These are phyloP conservation scores for Leccinum rimulosum DNA, from an alignment of 768 basidiomycete genomes.

Conservation along the genomic window DNA sequence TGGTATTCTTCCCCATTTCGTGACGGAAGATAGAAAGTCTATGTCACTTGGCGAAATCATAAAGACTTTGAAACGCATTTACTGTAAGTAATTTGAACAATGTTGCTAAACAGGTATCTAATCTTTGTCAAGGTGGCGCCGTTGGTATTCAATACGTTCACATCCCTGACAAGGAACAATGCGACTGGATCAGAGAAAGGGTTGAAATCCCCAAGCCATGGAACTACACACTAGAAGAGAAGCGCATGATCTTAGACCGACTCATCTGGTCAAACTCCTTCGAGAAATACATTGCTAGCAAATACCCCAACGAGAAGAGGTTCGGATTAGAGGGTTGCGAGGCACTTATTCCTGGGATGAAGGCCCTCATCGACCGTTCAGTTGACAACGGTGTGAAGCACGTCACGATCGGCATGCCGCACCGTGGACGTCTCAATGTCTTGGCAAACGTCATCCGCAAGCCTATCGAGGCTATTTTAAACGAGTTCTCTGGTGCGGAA, in stretches of 20 bases:
- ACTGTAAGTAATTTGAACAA: slow-evolving; percentile 60
- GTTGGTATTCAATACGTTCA: slow-evolving; percentile 92
- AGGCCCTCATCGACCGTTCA: slow-evolving; percentile 97
- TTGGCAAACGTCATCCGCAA: slow-evolving; percentile 98
- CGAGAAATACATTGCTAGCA: slow-evolving; percentile 97
- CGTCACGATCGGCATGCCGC: slow-evolving; percentile 98
- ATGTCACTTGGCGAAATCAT: slow-evolving; percentile 94
- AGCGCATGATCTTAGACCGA: slow-evolving; percentile 97
- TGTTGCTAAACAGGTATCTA: background rate
- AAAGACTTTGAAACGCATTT: slow-evolving; percentile 84
- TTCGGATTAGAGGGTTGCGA: slow-evolving; percentile 99
- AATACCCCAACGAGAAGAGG: slow-evolving; percentile 99
- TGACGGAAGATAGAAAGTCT: slow-evolving; percentile 77
- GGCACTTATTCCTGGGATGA: slow-evolving; percentile 97
- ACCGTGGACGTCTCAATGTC: slow-evolving; percentile 97
- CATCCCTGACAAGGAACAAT: slow-evolving; percentile 97
- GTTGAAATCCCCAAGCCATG: slow-evolving; percentile 94
- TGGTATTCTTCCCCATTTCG: slow-evolving; percentile 95
- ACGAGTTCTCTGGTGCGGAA: slow-evolving; percentile 86
- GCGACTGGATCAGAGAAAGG: slow-evolving; percentile 98
- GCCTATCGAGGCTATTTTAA: slow-evolving; percentile 95
- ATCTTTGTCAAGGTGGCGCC: slow-evolving; percentile 60
- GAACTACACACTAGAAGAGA: slow-evolving; percentile 98
- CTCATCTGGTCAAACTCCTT: slow-evolving; percentile 99
- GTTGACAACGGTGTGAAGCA: slow-evolving; percentile 95